Evolutionary conservation across 768 basidiomycete genomes (phyloP), one percentile per base, ranked within the genome.

Genomic region (Gymnopilus dilepis): DNA sequence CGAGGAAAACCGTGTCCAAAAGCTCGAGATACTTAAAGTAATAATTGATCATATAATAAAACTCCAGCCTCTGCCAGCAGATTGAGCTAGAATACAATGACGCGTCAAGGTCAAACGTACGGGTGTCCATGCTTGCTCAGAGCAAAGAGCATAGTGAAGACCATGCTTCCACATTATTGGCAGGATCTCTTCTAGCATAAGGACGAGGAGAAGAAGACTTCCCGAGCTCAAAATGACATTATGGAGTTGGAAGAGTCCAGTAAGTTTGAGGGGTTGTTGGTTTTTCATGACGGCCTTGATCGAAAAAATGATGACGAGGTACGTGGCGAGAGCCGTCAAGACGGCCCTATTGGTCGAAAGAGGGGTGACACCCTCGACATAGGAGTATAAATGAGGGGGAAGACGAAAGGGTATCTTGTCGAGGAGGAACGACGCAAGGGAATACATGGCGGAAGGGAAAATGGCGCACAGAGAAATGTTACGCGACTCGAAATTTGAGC

Each of bases 11-110:
- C 13, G 97, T 99, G 81, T 99, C 97, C 65, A 97, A 75, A 61
- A 99, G 86, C 78, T 99, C 97, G 65, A 97, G 79, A 76, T 98
- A 99, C 75, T 98, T 98, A 86, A 97, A 94, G 78, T 90, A 95
- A 80, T 99, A 99, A 82, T 99, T 99, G 82, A 98, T 83, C 83
- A 99, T 95, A 81, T 99, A 99, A 81, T 93, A 98, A 71, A 95
- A 90, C 79, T 98, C 92, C 74, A 98, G 82, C 73, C 85, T 86
- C 95, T 97, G 70, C 8, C 37, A 24, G 24, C 13, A 34, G 28
- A 33, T 3, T 56, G 34, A 64, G 45, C 47, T 59, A 31, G 53
- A 50, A 12, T 24, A 38, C 17, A 57, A 62, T 31, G 53, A 67
- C 63, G 57, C 66, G 66, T 66, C 51, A 50, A 34, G 65, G 30